phyloP scores from a whole-genome alignment of 352 stramenopile genomes.

The Plasmopara halstedii region DNA sequence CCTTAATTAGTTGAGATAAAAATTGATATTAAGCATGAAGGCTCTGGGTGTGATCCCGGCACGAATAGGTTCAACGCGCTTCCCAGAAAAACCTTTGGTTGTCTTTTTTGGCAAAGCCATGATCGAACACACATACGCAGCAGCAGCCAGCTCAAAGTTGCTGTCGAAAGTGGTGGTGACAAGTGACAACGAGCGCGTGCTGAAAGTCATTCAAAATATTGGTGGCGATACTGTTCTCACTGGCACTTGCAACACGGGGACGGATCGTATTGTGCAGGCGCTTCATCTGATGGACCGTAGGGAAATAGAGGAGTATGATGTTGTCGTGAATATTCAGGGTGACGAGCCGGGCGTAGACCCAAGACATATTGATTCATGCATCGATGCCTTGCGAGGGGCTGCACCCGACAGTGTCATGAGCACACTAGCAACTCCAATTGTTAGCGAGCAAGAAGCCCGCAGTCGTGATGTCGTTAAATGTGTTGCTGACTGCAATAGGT shows the following conservation, averaged over 20 bases:
- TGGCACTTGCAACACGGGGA: slow-evolving; percentile 57
- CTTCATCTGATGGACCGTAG: slow-evolving; percentile 29
- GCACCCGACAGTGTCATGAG: slow-evolving; percentile 56
- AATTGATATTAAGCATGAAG: too few species aligned
- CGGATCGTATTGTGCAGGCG: slow-evolving; percentile 66
- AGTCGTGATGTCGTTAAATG: slow-evolving; percentile 77
- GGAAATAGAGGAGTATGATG: slow-evolving; percentile 50
- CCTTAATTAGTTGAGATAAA: slow-evolving; percentile 9
- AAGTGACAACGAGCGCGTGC: slow-evolving; percentile 62
- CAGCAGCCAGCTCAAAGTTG: slow-evolving; percentile 34
- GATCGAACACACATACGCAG: slow-evolving; percentile 79
- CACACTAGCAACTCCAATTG: slow-evolving; percentile 63
- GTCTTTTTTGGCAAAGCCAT: slow-evolving; percentile 76
- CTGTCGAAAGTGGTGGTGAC: slow-evolving; percentile 73
- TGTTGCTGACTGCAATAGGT: slow-evolving; percentile 53
- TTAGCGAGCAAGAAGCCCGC: slow-evolving; percentile 38
- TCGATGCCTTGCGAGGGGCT: slow-evolving; percentile 46
- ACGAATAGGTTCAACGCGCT: slow-evolving; percentile 61
- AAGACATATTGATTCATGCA: slow-evolving; percentile 61
- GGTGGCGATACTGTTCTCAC: slow-evolving; percentile 55
- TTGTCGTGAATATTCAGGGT: slow-evolving; percentile 81
- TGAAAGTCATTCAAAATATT: slow-evolving; percentile 33
- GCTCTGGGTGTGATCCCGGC: slow-evolving; percentile 74
- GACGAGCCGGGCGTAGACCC: slow-evolving; percentile 79
- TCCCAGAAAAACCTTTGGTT: slow-evolving; percentile 69